Evolutionary conservation across 1,284 basidiomycete genomes (phyloP), one percentile per base, ranked within the genome.

Genomic region (Ceratobasidium sp.): DNA sequence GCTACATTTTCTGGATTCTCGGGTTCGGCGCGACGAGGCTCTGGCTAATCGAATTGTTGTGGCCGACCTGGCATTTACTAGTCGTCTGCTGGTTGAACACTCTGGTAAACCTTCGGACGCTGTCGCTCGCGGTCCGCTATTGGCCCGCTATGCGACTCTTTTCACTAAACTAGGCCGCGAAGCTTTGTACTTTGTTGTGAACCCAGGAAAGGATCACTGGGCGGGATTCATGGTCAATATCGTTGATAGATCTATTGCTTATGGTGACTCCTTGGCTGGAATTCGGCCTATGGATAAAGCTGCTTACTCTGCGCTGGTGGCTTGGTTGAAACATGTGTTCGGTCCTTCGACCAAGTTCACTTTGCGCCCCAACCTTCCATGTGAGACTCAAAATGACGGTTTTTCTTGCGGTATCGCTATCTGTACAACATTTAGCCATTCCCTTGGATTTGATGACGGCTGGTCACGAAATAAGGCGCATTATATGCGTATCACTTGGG

Each of bases 161-260:
- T 7, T 59, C 2, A 59, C 31, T n/a, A 16, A 7, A 14, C 61
- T 63, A 3, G 61, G 61, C 46, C 61, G 61, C 37, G 24, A 19
- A 22, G 1, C 11, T 5, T 37, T 63, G 3, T 41, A 43, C 43
- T 43, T 63, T 43, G 61, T 63, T 13, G 3, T 63, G n/a, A 63
- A 63, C 39, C 61, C 61, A 11, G 61, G 61, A 24, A 39, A 63
- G n/a, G 37, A 27, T 22, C 61, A 63, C 22, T 63, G 61, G 61
- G 61, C 61, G 2, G 61, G 27, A 41, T 41, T 46, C 9, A 39
- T 4, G 7, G 61, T 63, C 16, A 24, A 63, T n/a, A 7, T 63
- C 24, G 43, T 9, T n/a, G 5, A 27, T 1, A 19, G 61, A 19
- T 19, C 61, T 27, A 39, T 27, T 14, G 61, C 61, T 41, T 63